Evolutionary conservation across 1,284 basidiomycete genomes (phyloP).

Genomic region (Lignosus rhinocerotis): DNA sequence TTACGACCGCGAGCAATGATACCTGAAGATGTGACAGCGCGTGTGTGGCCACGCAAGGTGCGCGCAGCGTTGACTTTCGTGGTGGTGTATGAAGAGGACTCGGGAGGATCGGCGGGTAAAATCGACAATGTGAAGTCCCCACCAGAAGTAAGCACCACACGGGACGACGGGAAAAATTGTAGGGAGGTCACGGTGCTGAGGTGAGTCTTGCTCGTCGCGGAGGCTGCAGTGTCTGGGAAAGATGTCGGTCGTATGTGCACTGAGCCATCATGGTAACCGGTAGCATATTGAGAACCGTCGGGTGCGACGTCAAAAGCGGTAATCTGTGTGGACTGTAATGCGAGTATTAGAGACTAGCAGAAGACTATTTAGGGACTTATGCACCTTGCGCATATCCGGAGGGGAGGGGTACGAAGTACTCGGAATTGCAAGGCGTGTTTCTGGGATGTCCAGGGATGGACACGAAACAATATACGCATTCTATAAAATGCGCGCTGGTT

Average conservation of each 20-base stretch:
- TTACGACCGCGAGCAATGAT: conserved; percentile 68
- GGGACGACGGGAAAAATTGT: conserved; percentile 64
- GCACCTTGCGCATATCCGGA: conserved; percentile 39
- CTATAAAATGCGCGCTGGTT: conserved; percentile 20
- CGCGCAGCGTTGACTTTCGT: conserved; percentile 47
- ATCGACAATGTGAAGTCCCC: conserved; percentile 64
- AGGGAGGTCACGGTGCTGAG: conserved; percentile 56
- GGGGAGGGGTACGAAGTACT: conserved; percentile 47
- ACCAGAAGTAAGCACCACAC: conserved; percentile 62
- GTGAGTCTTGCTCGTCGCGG: conserved; percentile 47
- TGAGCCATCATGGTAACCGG: conserved; percentile 59
- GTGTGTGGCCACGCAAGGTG: conserved; percentile 68
- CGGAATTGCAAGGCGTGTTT: conserved; percentile 47
- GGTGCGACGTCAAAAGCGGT: conserved; percentile 63
- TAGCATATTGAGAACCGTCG: conserved; percentile 57
- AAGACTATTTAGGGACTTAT: conserved; percentile 33
- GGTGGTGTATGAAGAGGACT: conserved; percentile 21
- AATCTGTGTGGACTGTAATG: conserved; percentile 40
- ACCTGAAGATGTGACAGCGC: conserved; percentile 57
- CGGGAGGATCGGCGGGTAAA: conserved; percentile 51
- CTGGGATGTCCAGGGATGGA: conserved; percentile 40
- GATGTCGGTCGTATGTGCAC: conserved; percentile 41
- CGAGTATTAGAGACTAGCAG: neutral
- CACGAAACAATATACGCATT: conserved; percentile 33
- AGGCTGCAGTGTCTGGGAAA: conserved; percentile 13